Conservation (phyloP, 495 filamentous ascomycete species). For the Alectoria sarmentosa region DNA sequence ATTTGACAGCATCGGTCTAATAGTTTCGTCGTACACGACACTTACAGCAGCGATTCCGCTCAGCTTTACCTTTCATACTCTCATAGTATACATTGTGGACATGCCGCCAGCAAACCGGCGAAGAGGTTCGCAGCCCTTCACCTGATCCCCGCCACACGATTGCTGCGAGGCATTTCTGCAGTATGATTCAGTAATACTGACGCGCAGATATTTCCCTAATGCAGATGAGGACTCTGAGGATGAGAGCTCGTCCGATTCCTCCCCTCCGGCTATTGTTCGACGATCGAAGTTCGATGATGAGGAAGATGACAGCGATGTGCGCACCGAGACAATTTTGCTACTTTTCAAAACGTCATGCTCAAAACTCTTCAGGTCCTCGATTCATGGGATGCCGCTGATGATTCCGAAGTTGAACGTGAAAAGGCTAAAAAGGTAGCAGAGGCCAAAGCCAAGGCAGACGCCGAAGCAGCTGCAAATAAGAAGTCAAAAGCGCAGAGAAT, state of each 20-base stretch:
- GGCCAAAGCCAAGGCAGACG: constrained; percentile 80
- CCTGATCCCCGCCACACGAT: background rate
- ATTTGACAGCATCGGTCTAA: background rate
- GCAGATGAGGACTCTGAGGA: constrained; percentile 64
- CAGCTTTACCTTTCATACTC: background rate
- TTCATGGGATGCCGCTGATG: constrained; percentile 94
- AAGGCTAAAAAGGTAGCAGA: constrained; percentile 84
- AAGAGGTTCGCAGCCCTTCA: constrained; percentile 9
- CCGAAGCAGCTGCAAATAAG: constrained; percentile 86
- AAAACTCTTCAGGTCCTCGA: constrained; percentile 65
- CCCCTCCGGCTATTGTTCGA: constrained; percentile 53
- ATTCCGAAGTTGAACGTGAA: constrained; percentile 93
- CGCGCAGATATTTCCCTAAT: constrained; percentile 1
- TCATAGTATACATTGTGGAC: background rate
- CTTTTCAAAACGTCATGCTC: constrained; percentile 18
- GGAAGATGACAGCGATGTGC: constrained; percentile 82
- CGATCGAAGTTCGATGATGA: constrained; percentile 87
- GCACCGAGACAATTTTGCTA: constrained; percentile 21
- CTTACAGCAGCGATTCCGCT: background rate
- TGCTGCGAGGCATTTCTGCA: background rate
- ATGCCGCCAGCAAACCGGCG: constrained; percentile 12
- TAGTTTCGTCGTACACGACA: background rate
- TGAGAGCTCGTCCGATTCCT: constrained; percentile 50
- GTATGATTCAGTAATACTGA: background rate
- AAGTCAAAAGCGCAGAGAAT: constrained; percentile 85